Evolutionary conservation across 139 green algal species (phyloP), one percentile per base, ranked within the genome.

Genomic region (Ettlia oleoabundans): DNA sequence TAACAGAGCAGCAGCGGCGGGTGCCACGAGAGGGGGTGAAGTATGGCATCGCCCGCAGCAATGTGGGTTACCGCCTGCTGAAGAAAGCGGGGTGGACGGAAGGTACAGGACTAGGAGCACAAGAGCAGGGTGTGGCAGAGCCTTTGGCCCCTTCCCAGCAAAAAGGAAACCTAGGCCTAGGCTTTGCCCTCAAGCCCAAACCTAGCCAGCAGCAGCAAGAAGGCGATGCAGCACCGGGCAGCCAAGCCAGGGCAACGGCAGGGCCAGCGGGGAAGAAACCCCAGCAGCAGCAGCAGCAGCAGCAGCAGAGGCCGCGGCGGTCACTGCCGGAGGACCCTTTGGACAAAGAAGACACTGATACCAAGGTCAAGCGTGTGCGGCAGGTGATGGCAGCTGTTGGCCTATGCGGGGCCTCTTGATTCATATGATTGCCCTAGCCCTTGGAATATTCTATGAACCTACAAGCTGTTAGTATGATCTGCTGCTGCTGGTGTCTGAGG

Each of bases 71-170:
- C 58, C 71, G 82, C 68, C 82, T 93, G 51, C 82, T 93, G 38
- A 53, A 72, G 24, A 92, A 91, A 37, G 90, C 90, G 30, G 90
- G 90, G 6, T 93, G 88, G 88, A 42, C 9, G 40, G 88, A 90
- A 28, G 86, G 88, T n/a, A 73, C 55, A 22, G 90, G 88, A 1
- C 47, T 93, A 28, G 90, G 90, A 3, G 80, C 68, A 9, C 68
- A 86, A 21, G 67, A 91, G 80, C 86, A 92, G 80, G 90, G 90
- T 2, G 58, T 52, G 30, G 47, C 67, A 9, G 58, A 87, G n/a
- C 86, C 86, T 6, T 3, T 90, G 1, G 35, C 40, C 13, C 10
- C 82, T 8, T 81, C 43, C 9, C 76, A 83, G 30, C 75, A 72
- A 40, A 66, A 86, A 41, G 71, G 86, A 5, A 68, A 80, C 42